These are phyloP conservation scores for Allium fistulosum DNA, from an alignment of 106 monocot species.

Conservation along the genomic window DNA sequence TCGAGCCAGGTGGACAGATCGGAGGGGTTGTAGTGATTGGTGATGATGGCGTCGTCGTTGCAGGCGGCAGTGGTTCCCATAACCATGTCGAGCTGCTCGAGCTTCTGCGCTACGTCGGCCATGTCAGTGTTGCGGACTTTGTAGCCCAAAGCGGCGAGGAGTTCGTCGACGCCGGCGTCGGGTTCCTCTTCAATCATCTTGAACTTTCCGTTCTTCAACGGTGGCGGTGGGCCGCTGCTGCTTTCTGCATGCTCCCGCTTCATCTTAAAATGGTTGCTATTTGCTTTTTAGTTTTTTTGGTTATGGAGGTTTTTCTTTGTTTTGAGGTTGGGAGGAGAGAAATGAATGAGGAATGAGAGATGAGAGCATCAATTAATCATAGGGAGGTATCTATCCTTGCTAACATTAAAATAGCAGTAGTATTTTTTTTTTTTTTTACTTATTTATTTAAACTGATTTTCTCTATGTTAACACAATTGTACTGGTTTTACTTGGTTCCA, in stretches of 20 bases:
- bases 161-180: constrained; percentile 42
- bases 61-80: constrained; percentile 23
- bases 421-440: too few relatives aligned
- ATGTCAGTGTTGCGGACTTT: constrained; percentile 66
- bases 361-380: not conserved
- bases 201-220: constrained; percentile 4
- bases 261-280: not conserved
- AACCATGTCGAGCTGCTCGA: constrained; percentile 83
- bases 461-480: too few relatives aligned
- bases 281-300: not conserved
- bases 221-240: not conserved
- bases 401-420: too few relatives aligned
- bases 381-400: too few relatives aligned
- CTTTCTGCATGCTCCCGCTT: constrained; percentile 5
- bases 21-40: constrained; percentile 64
- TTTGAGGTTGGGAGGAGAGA: not conserved
- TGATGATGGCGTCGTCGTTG: constrained; percentile 31
- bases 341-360: not conserved
- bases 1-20: constrained; percentile 65
- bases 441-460: too few relatives aligned
- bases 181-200: constrained; percentile 15
- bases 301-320: not conserved
- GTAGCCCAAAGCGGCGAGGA: constrained; percentile 52
- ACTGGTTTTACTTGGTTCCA: too few relatives aligned
- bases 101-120: constrained; percentile 80